Conservation (phyloP, 192 early-diverging fungal genomes). For the Oehlia diaphana region DNA sequence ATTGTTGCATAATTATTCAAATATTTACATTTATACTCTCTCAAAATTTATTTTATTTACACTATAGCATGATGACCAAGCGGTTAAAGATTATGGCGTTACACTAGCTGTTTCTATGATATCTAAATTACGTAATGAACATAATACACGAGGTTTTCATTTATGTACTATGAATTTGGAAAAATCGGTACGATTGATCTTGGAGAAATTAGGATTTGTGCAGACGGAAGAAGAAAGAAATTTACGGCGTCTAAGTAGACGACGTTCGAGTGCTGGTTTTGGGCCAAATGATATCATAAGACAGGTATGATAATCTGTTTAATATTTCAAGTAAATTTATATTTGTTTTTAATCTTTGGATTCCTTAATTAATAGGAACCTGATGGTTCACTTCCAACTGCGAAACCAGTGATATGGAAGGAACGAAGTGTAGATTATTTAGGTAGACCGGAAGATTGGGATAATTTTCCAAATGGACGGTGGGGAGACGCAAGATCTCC, state of each 20-base stretch:
- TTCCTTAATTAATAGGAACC: conserved; percentile 31
- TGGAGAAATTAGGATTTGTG: conserved; percentile 73
- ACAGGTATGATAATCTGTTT: background rate
- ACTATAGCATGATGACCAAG: conserved; percentile 78
- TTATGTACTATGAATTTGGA: conserved; percentile 96
- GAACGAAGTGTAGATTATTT: conserved; percentile 92
- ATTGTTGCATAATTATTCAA: background rate
- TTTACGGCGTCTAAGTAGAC: conserved; percentile 69
- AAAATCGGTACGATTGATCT: conserved; percentile 74
- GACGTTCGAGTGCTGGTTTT: background rate
- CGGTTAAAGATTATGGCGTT: conserved; percentile 93
- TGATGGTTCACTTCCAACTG: conserved; percentile 30
- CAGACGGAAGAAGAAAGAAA: conserved; percentile 61
- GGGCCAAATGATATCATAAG: conserved; percentile 10
- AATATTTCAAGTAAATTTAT: background rate
- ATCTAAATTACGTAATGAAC: conserved; percentile 46
- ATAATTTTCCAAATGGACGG: conserved; percentile 98
- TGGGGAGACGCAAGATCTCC: conserved; percentile 98
- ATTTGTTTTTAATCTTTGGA: background rate
- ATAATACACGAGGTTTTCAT: conserved; percentile 75
- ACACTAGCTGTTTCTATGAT: conserved; percentile 78
- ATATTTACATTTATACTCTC: background rate
- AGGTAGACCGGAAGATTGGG: conserved; percentile 75
- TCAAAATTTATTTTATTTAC: background rate
- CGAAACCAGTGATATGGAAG: conserved; percentile 96